Conservation (phyloP, 768 basidiomycete genomes). For the Butyriboletus loyo region DNA sequence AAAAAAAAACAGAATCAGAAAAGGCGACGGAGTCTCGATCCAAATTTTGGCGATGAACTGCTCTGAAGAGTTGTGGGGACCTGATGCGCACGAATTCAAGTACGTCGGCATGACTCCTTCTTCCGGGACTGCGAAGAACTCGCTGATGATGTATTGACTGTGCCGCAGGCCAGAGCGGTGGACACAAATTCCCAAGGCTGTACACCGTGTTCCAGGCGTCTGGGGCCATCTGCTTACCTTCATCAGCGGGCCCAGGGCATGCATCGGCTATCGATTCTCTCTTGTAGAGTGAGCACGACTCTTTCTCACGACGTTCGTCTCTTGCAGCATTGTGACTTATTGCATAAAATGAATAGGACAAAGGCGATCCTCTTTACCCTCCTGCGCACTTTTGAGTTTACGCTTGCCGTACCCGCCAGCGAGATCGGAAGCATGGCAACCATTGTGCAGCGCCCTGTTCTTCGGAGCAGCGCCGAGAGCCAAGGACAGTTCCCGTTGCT, state of each 20-base stretch:
- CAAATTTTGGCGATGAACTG: not conserved
- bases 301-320: not conserved
- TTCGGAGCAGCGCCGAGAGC: not conserved
- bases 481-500: not conserved
- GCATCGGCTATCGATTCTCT: not conserved
- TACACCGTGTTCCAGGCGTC: not conserved
- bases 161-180: not conserved
- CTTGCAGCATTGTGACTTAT: not conserved
- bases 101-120: not conserved
- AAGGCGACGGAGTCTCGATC: not conserved
- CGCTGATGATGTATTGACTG: not conserved
- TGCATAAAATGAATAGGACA: not conserved
- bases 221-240: not conserved
- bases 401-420: not conserved
- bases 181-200: not conserved
- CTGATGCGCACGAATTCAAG: not conserved
- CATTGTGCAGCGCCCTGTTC: not conserved
- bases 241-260: not conserved
- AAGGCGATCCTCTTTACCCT: not conserved
- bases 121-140: not conserved
- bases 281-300: not conserved
- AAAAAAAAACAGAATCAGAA: not conserved
- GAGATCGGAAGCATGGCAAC: not conserved
- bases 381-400: not conserved
- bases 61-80: not conserved